Base-by-base conservation (phyloP, 768 basidiomycete species). In the Rhizopogon rudus region DNA sequence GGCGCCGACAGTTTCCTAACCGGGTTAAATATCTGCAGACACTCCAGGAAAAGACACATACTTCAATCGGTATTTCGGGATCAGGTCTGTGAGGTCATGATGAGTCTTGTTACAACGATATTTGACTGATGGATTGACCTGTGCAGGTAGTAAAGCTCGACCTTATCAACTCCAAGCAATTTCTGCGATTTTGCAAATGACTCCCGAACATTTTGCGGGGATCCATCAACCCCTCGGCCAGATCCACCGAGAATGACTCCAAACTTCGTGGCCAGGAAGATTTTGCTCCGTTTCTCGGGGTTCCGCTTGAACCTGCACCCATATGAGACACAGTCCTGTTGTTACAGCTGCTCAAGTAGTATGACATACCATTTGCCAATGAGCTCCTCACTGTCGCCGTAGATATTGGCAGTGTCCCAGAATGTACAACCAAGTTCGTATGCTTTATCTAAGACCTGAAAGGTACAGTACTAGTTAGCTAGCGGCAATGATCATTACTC, bases 211-310 rank as follows among this genome's bases (percentile, higher is more conserved):
- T 79, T 77, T 52, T 76, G 69, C 0, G 75, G 71, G n/a, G 73
- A 70, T 25, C 74, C 76, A 25, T 70, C 52, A 54, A 75, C 45
- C 56, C 72, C 53, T 14, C 48, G 22, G 17, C 40, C 51, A 35
- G 49, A 43, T 43, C 49, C 62, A 63, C 55, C 71, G 66, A 20
- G 64, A 69, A 57, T 51, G 28, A 67, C 10, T 13, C 79, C 79
- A 44, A 79, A 80, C 64, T 87, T 87, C 17, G 83, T 84, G 2
- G 83, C 82, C 17, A 87, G 73, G 68, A 86, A 87, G 17, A 82
- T 80, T 13, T 79, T 68, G 51, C 60, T 61, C 14, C 77, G 68
- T 58, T 78, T 78, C 5, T 78, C 78, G 4, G 64, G 46, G 6
- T 70, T 77, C 31, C 63, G 68, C 53, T 73, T 73, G 66, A 82